Evolutionary conservation across 176 grass and related monocot genomes (phyloP), one percentile per base, ranked within the genome.

Genomic region (Eremochloa ophiuroides): DNA sequence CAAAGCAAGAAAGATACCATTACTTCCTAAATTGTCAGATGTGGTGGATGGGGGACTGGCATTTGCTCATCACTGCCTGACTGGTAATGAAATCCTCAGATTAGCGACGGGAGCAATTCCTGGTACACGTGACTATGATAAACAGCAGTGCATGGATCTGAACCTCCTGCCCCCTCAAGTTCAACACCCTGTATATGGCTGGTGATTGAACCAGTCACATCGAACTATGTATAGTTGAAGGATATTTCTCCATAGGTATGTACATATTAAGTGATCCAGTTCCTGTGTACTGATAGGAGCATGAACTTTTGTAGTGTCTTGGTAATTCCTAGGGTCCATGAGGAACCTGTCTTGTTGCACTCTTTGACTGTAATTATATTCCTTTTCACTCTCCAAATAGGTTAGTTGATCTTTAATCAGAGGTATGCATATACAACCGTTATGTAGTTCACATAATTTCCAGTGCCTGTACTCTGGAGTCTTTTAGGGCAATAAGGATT

Each of bases 81-180:
- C 93, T 63, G 93, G 93, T 66, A 95, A 81, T 46, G 90, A 93
- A 83, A 86, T 95, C 56, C 82, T 95, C 61, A 86, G 93, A 80
- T 82, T 95, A 77, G 87, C 82, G 25, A 90, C 93, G 17, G 93
- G 93, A 84, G 93, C 93, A 65, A 84, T 88, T 92, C 93, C 90
- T 16, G 90, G 90, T 41, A 90, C 93, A 71, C 93, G 93, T 1
- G 90, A 90, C 85, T 95, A 92, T 86, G 90, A 90, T 84, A 90
- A 86, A 50, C 85, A 90, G 30, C 87, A 90, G 18, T 96, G 87
- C 81, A 87, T 85, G 79, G 93, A 96, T 90, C 79, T 96, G 85
- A 84, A 81, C 56, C 88, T 96, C 38, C 83, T 96, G 79, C 90
- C 90, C 40, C 71, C 90, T 69, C 82, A 86, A 89, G 83, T 90